Evolutionary conservation across 2,329 filamentous ascomycete genomes (phyloP).

Genomic region (Coleophoma crateriformis): DNA sequence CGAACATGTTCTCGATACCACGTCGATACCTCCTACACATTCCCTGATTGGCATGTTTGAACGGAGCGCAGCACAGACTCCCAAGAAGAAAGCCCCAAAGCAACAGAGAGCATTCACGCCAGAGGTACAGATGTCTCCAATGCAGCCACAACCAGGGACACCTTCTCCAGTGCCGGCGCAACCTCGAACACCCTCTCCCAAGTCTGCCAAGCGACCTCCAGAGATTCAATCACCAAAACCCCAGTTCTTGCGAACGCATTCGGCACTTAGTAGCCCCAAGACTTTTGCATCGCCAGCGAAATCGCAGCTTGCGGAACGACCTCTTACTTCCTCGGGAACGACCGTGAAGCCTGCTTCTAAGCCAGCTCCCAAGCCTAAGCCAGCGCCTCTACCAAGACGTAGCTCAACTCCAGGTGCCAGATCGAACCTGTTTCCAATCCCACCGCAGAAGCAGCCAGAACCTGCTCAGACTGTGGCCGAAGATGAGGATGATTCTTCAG

Average conservation of each 20-base stretch:
- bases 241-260: background rate
- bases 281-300: background rate
- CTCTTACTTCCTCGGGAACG: background rate
- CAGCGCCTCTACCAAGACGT: constrained; percentile 5
- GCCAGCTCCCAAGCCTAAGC: constrained; percentile 1
- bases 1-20: constrained; percentile 43
- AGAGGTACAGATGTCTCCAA: constrained; percentile 4
- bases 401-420: constrained; percentile 7
- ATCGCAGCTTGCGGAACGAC: background rate
- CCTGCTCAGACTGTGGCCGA: constrained; percentile 1
- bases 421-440: constrained; percentile 11
- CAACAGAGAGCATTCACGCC: constrained; percentile 21
- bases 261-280: background rate
- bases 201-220: constrained; percentile 2
- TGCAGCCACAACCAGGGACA: background rate
- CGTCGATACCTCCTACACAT: constrained; percentile 54
- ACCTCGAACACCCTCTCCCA: constrained; percentile 3
- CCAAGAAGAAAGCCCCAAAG: constrained; percentile 9
- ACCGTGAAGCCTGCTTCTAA: constrained; percentile 1
- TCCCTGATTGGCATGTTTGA: constrained; percentile 68
- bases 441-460: constrained; percentile 2
- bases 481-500: constrained; percentile 20
- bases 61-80: constrained; percentile 28
- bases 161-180: constrained; percentile 4
- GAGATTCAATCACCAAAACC: constrained; percentile 9